Base-by-base conservation (phyloP, 257 asterid genomes). In the Rauvolfia tetraphylla region DNA sequence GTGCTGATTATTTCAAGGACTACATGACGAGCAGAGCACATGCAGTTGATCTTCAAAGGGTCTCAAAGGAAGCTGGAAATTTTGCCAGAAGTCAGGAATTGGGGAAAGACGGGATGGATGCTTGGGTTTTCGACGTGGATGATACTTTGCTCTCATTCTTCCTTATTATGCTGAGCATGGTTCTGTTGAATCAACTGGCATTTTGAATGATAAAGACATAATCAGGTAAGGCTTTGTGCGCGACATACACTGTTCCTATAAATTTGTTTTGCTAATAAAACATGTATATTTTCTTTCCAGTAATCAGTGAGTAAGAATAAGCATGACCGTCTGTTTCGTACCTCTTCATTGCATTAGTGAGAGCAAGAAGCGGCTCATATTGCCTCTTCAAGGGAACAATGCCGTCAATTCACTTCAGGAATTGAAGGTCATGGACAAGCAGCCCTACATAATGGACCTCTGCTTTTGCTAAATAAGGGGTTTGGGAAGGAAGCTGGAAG, bases 71-170 rank as follows among this genome's bases (percentile, higher is more conserved):
- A 77, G 89, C 96, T 75, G 80, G 65, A 73, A 29, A 41, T 8
- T 90, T 63, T 75, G 98, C 91, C 25, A 79, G 74, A 68, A 81
- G 86, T 36, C 42, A 85, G 44, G 76, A 85, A 80, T 84, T 90
- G 80, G 84, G 85, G 54, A 81, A 53, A 23, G 93, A 87, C 69
- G 90, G 89, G 9, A 88, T 83, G 48, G 83, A 84, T 78, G 87
- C 83, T 34, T 95, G 98, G 98, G 59, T 92, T 77, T 92, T 95
- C 73, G 97, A 95, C 77, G 81, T 92, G 15, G 98, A 95, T 84
- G 98, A 92, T 77, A 95, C 98, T 68, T 82, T 95, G 77, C 89
- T 95, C 44, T 92, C 96, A 92, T 91, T 82, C 88, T 95, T 75
- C 98, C 96, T 31, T 95, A 95, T 83, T 92, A 95, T 78, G 77